A percentile compares a stretch with the other conserved stretches of the same genome.
Evolutionary conservation across 1,284 basidiomycete genomes (phyloP).

Genomic region (Macrocystidia cucumis): DNA sequence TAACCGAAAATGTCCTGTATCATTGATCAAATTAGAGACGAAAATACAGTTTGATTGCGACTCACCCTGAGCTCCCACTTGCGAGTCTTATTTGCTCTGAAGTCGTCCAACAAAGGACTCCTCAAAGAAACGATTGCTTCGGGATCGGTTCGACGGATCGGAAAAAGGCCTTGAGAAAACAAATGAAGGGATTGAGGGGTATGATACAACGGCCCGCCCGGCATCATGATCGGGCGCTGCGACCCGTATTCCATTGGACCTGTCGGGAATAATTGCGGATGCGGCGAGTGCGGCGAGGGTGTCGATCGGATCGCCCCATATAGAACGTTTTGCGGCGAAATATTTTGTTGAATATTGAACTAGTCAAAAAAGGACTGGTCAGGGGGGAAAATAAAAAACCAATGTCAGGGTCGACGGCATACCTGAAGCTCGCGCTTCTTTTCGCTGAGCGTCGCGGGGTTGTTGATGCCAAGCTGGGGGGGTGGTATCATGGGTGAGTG

Average conservation of each 20-base stretch:
- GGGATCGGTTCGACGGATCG: constrained; percentile 31
- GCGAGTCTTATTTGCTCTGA: constrained; percentile 71
- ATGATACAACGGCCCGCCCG: constrained; percentile 34
- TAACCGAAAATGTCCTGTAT: constrained; percentile 78
- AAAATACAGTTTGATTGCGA: constrained; percentile 5
- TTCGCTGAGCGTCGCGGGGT: constrained; percentile 35
- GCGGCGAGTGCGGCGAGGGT: constrained; percentile 32
- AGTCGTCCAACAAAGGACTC: constrained; percentile 77
- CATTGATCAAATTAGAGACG: constrained; percentile 4
- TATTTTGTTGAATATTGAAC: constrained; percentile 45
- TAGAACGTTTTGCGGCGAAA: constrained; percentile 32
- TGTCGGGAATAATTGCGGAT: constrained; percentile 30
- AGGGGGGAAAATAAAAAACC: constrained; percentile 9
- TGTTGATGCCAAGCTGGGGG: constrained; percentile 32
- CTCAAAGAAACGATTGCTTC: constrained; percentile 35
- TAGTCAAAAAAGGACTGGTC: constrained; percentile 16
- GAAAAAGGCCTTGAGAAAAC: constrained; percentile 32
- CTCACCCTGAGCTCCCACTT: constrained; percentile 77
- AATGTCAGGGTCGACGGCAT: constrained; percentile 11
- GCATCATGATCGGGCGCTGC: constrained; percentile 40
- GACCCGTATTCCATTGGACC: constrained; percentile 38
- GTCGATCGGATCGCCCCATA: constrained; percentile 32
- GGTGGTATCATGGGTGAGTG: constrained; percentile 50
- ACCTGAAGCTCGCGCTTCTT: constrained; percentile 60
- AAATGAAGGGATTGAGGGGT: constrained; percentile 22